Evolutionary conservation across 306 rosid genomes (phyloP).

Genomic region (Pterocarpus santalinus): DNA sequence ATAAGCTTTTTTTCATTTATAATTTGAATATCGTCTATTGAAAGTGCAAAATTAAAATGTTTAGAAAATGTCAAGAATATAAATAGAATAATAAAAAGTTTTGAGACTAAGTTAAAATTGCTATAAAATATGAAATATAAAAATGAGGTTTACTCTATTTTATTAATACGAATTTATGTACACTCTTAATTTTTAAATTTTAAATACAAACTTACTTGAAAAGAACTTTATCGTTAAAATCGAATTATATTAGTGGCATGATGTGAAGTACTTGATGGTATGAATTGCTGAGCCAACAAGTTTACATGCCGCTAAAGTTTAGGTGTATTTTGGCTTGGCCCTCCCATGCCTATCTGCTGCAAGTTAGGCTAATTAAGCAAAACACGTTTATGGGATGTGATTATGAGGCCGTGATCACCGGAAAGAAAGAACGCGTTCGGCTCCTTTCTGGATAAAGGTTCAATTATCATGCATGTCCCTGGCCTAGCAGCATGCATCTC

Average conservation of each 20-base stretch:
- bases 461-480: constrained; percentile 26
- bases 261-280: neutral
- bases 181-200: too few species aligned
- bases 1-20: too few species aligned
- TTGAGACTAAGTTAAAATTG: too few species aligned
- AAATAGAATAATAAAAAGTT: too few species aligned
- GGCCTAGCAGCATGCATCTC: neutral
- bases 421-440: constrained; percentile 20
- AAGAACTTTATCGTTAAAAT: neutral
- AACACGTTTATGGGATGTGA: neutral
- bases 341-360: neutral
- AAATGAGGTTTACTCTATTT: too few species aligned
- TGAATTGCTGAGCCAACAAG: constrained; percentile 12
- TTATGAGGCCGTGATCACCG: constrained; percentile 38
- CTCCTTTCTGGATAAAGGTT: neutral
- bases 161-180: too few species aligned
- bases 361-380: neutral
- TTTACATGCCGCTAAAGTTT: neutral
- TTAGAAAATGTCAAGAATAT: too few species aligned
- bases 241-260: neutral
- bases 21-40: too few species aligned
- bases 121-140: too few species aligned
- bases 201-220: too few species aligned
- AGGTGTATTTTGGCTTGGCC: neutral
- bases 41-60: too few species aligned